Percentiles rank a stretch among this genome's conserved stretches.
Evolutionary conservation across 306 rosid genomes (phyloP).

Genomic region (Lotus japonicus): DNA sequence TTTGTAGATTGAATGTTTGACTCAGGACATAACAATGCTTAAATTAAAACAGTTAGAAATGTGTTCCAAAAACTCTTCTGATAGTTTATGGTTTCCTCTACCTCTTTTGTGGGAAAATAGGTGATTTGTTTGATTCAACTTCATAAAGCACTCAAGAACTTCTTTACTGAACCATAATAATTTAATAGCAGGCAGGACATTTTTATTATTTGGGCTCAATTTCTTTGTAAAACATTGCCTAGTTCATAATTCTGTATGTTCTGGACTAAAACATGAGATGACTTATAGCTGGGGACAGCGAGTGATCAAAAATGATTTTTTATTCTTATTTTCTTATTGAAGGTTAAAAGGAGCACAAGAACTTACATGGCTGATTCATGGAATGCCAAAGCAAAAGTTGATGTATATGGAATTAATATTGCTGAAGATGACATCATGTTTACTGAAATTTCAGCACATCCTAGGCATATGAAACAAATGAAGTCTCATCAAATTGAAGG

Average conservation of each 20-base stretch:
- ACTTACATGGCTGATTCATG: constrained; percentile 66
- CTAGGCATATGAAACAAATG: constrained; percentile 76
- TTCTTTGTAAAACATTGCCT: neutral
- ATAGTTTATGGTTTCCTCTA: neutral
- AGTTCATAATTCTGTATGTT: neutral
- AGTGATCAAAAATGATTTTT: no score
- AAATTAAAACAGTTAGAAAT: neutral
- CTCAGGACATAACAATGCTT: constrained; percentile 1
- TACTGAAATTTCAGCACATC: constrained; percentile 59
- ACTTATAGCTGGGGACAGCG: neutral
- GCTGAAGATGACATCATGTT: constrained; percentile 37
- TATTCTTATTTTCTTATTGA: constrained; percentile 3
- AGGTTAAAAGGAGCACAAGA: constrained; percentile 70
- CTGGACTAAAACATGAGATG: neutral
- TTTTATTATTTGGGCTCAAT: neutral
- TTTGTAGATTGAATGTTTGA: neutral
- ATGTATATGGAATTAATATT: constrained; percentile 40
- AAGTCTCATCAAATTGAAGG: constrained; percentile 86
- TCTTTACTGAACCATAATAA: constrained; percentile 4
- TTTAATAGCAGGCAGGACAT: constrained; percentile 2
- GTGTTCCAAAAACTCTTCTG: neutral
- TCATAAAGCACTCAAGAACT: neutral
- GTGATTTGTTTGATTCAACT: neutral
- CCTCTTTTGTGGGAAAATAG: neutral
- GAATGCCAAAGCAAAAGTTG: constrained; percentile 39